These are phyloP conservation scores for Penicillium sclerotiorum DNA, from an alignment of 2,329 filamentous ascomycete species.

Conservation along the genomic window DNA sequence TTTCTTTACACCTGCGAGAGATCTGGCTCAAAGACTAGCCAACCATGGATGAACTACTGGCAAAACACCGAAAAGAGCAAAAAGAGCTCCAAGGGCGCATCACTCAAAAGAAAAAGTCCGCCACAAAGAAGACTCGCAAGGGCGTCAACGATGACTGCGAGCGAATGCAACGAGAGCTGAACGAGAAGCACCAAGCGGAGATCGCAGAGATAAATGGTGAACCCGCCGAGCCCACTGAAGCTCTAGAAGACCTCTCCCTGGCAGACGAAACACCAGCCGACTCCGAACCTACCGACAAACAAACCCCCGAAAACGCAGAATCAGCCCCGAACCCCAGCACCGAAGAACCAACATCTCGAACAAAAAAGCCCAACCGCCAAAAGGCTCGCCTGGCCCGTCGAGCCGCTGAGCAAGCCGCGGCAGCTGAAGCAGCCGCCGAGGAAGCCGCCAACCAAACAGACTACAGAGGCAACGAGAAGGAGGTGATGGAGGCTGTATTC, in stretches of 20 bases:
- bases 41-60: slow-evolving; percentile 74
- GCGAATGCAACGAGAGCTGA: slow-evolving; percentile 57
- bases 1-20: too few species aligned
- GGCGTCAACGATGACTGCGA: slow-evolving; percentile 70
- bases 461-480: slow-evolving; percentile 69
- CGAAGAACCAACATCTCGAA: slow-evolving; percentile 20
- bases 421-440: slow-evolving; percentile 66
- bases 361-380: slow-evolving; percentile 83
- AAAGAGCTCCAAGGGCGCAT: slow-evolving; percentile 81
- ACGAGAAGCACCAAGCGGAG: slow-evolving; percentile 57
- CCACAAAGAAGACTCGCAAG: slow-evolving; percentile 77
- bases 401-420: slow-evolving; percentile 78
- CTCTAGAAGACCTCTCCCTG: slow-evolving; percentile 37
- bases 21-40: too few species aligned
- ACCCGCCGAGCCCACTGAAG: slow-evolving; percentile 26
- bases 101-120: slow-evolving; percentile 95
- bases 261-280: slow-evolving; percentile 27
- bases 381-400: slow-evolving; percentile 89
- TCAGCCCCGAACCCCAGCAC: slow-evolving; percentile 4
- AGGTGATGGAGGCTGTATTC: slow-evolving; percentile 71
- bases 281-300: slow-evolving; percentile 12
- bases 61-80: slow-evolving; percentile 84
- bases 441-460: slow-evolving; percentile 78
- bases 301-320: slow-evolving; percentile 10
- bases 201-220: slow-evolving; percentile 49